Conservation (phyloP, 495 filamentous ascomycete species). For the Penicillium herquei region DNA sequence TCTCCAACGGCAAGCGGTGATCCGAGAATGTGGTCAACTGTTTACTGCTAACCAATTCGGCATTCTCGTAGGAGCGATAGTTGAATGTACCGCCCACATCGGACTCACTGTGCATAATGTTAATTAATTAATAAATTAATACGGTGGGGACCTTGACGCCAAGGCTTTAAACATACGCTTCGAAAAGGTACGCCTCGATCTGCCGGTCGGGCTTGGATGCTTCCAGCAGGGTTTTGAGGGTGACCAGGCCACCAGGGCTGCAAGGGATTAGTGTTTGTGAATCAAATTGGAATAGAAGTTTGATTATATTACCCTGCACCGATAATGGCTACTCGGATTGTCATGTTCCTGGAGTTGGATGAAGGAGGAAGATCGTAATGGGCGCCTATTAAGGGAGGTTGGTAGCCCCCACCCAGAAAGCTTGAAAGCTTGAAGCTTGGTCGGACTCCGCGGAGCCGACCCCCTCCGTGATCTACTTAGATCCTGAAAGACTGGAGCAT, state of each 20-base stretch:
- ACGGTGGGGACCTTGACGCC: too few species aligned
- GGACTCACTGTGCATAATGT: constrained; percentile 1
- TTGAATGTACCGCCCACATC: constrained; percentile 19
- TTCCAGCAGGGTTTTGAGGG: constrained; percentile 16
- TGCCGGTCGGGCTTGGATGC: constrained; percentile 12
- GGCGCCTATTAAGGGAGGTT: too few species aligned
- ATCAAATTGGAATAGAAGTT: too few species aligned
- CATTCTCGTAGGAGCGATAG: constrained; percentile 18
- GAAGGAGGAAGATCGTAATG: background rate
- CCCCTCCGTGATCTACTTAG: too few species aligned
- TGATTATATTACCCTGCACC: constrained; percentile 8
- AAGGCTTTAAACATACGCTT: constrained; percentile 6
- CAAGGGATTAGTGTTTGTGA: background rate
- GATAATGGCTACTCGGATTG: constrained; percentile 13
- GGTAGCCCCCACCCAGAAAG: too few species aligned
- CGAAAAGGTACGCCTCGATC: constrained; percentile 18
- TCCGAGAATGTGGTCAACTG: constrained; percentile 21
- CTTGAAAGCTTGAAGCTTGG: too few species aligned
- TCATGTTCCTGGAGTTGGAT: constrained; percentile 4
- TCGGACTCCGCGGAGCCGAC: too few species aligned
- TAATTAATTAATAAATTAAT: background rate
- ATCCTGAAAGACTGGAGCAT: too few species aligned
- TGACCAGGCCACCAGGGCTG: constrained; percentile 15
- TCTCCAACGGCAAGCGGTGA: constrained; percentile 14
- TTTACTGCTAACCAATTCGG: constrained; percentile 17